Base-by-base conservation (phyloP, 805 yeast species). In the Saccharomycopsis schoenii region DNA sequence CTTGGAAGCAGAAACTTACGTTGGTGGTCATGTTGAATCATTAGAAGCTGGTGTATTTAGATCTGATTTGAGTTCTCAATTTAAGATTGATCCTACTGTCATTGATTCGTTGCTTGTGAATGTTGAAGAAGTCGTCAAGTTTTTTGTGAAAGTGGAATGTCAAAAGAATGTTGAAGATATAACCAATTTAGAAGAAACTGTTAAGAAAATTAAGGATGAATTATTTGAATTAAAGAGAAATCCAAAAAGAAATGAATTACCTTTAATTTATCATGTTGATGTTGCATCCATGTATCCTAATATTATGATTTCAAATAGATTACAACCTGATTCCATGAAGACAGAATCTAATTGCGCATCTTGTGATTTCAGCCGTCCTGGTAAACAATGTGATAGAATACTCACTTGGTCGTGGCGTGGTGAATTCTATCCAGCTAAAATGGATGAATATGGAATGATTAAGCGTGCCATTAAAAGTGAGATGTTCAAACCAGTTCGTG, bases 221-320 rank as follows among this genome's bases (percentile, higher is more conserved):
- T 75, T 94, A 14, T 62, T 79, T n/a, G 88, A 79, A 1, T 73
- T 94, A 58, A 84, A 82, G 63, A 71, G 76, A 1, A 78, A 79
- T 43, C 92, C 93, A 0, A 77, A 77, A 42, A 77, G 97, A 66
- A 71, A 72, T 12, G 98, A 94, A 68, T 76, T 76, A 11, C 99
- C 99, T 0, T 76, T 89, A 56, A 94, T 94, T 65, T 94, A 96
- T 68, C 99, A 94, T 70, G 97, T 96, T 42, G 99, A 94, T 76
- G 99, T 94, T 58, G 97, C 99, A 0, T 94, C 99, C 0, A 94
- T 94, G 99, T 94, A 94, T 70, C 99, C 99, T 5, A 94, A 94
- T 70, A 94, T 94, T 71, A 94, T 94, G 98, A 90, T 97, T 6
- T 88, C 98, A 0, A 94, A 94, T 73, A 83, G 99, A 70, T 77